Conservation (phyloP, 2,329 filamentous ascomycete genomes). For the Grosmannia serpens region DNA sequence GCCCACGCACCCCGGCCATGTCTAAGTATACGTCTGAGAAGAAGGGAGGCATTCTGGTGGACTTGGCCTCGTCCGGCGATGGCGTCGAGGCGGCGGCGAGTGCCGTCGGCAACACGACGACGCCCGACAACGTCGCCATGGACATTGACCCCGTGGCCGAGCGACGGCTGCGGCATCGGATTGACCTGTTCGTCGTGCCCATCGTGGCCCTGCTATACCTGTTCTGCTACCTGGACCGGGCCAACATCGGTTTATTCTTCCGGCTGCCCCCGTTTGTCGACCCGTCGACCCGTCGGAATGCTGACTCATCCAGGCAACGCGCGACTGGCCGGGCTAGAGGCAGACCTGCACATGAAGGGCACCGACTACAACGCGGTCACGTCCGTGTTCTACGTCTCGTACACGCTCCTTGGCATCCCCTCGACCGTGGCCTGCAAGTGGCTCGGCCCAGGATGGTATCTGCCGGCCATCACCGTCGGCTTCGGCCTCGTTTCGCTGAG, state of each 20-base stretch:
- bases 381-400: slow-evolving; percentile 60
- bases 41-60: background rate
- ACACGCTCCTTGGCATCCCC: slow-evolving; percentile 63
- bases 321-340: slow-evolving; percentile 51
- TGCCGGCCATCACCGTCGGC: slow-evolving; percentile 48
- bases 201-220: slow-evolving; percentile 56
- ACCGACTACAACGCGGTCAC: slow-evolving; percentile 61
- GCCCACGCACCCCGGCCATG: background rate
- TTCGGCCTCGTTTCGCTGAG: slow-evolving; percentile 54
- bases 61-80: background rate
- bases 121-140: background rate
- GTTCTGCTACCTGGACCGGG: slow-evolving; percentile 65
- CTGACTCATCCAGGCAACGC: slow-evolving; percentile 45
- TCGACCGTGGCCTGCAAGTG: slow-evolving; percentile 58
- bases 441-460: slow-evolving; percentile 61
- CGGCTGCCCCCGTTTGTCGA: background rate
- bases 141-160: slow-evolving; percentile 40
- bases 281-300: background rate
- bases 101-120: background rate
- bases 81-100: background rate
- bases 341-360: slow-evolving; percentile 44
- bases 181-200: slow-evolving; percentile 54
- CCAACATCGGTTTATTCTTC: slow-evolving; percentile 49
- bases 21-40: background rate
- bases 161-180: slow-evolving; percentile 46